Base-by-base conservation (phyloP, 257 asterid genomes). In the Salvia hispanica region DNA sequence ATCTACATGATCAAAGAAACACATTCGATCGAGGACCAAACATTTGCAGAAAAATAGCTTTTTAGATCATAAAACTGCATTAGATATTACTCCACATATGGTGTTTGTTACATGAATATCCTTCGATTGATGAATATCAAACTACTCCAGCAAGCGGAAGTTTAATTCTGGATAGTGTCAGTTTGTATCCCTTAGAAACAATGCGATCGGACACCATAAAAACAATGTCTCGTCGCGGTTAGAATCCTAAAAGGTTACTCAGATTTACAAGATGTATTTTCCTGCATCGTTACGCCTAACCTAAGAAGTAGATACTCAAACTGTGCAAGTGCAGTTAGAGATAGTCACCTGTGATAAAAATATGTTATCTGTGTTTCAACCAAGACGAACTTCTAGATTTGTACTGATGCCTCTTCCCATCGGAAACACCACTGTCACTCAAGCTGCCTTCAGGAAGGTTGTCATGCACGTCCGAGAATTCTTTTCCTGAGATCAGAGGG, bases 371-470 rank as follows among this genome's bases (percentile, higher is more conserved):
- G 77, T 58, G 28, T 55, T 69, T 81, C 76, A 79, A 78, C 52
- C 80, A 70, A 14, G 93, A 86, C 3, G 87, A 57, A 42, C 81
- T 78, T 68, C 75, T 79, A 18, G 79, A 74, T 71, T 76, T 82
- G 66, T 62, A 61, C 51, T 67, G 83, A 53, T 75, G 46, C 78
- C 77, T 79, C 75, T 80, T 92, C 72, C 82, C 77, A 62, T 54
- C 72, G 18, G 85, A 69, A 65, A 83, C 50, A 44, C 97, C 90
- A 34, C 96, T 87, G 67, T 94, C 99, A 43, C 97, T 90, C 50
- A 78, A 58, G 69, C 92, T 81, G 40, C 97, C 97, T 80, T 87
- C 90, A 21, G 75, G 28, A 48, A 83, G 78, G 73, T 83, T 84
- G 37, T 87, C 90, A 12, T 77, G 85, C 71, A 78, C 90, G 46